Evolutionary conservation across 371 early-diverging fungal genomes (phyloP), one percentile per base, ranked within the genome.

Genomic region (Mucor lusitanicus): DNA sequence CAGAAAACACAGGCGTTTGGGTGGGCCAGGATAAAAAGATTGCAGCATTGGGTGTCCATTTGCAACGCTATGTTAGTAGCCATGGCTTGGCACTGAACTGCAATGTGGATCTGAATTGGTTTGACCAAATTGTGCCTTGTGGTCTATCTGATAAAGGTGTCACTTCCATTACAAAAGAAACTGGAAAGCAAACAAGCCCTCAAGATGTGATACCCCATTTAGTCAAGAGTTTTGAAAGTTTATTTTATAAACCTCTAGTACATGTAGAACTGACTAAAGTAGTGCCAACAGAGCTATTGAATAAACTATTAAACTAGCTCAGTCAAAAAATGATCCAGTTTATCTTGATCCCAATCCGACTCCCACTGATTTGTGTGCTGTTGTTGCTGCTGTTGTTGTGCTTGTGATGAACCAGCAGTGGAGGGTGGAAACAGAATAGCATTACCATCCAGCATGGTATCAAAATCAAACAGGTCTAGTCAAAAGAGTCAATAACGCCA

Each of bases 41-140:
- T 60, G 92, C 92, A 1, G 93, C 94, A 2, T 75, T 90, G 37
- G 89, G 97, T 27, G 90, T 97, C n/a, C 95, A 96, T 62, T 85
- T 97, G 4, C 90, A 90, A 59, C 83, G 91, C 5, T 94, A 94
- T 73, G 90, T 97, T n/a, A 95, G 96, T 15, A 89, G 87, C 11
- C 98, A 98, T 77, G 99, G 99, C 4, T 85, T 97, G 61, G 96
- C 98, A 0, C 81, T 98, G 35, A 98, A 98, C 72, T 95, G 95
- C 76, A 85, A 91, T 68, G 90, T 91, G 0, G 95, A 97, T 75
- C 78, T 98, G 48, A 50, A 44, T 8, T 97, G 93, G 91, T 98
- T 92, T 72, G 73, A 90, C 11, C 86, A 95, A 59, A 97, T 98
- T 67, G 87, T 97, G 3, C 94, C 97, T 0, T 98, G 98, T 71